Conservation (phyloP, 176 grass and related monocot genomes). For the Carex littledalei region DNA sequence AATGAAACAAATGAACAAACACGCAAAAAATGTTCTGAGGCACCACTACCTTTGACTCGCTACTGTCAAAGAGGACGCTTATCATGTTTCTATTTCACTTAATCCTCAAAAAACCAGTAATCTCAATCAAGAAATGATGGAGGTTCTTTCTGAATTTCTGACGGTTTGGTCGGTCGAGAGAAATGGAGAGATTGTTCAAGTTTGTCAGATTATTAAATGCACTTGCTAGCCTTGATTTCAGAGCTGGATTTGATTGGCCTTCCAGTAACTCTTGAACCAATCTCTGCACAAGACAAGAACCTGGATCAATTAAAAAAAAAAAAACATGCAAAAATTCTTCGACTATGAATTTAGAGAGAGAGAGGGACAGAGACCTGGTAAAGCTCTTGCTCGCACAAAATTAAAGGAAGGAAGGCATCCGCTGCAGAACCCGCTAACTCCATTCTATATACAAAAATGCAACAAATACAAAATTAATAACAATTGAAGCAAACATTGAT, state of each 20-base stretch:
- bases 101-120: constrained; percentile 74
- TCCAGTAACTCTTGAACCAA: constrained; percentile 77
- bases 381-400: constrained; percentile 78
- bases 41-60: neutral
- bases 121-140: constrained; percentile 57
- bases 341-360: neutral
- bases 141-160: constrained; percentile 92
- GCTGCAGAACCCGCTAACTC: constrained; percentile 84
- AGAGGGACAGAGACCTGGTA: constrained; percentile 54
- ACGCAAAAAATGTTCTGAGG: neutral
- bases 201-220: constrained; percentile 79
- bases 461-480: neutral
- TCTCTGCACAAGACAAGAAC: constrained; percentile 33
- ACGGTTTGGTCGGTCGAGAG: constrained; percentile 65
- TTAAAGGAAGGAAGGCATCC: constrained; percentile 83
- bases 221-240: constrained; percentile 68
- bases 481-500: neutral
- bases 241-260: constrained; percentile 49
- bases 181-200: constrained; percentile 60
- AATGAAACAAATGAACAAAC: neutral
- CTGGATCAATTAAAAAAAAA: neutral
- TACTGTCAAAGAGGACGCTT: neutral
- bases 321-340: neutral
- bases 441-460: constrained; percentile 36
- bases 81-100: constrained; percentile 33